Base-by-base conservation (phyloP, 148 eudicot species). In the Linanthus parryae region DNA sequence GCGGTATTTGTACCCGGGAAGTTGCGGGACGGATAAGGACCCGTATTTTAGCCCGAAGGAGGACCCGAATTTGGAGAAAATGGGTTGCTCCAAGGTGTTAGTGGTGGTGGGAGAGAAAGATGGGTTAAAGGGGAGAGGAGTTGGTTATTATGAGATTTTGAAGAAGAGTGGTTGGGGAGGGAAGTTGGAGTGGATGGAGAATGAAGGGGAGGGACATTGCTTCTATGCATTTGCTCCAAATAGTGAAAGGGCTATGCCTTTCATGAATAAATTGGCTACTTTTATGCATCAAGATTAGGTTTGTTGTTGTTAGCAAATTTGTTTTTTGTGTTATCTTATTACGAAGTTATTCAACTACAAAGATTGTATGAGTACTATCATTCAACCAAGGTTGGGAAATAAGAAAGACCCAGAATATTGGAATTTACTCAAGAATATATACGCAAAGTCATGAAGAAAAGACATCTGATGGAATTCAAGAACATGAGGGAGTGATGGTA, bases 121-220 rank as follows among this genome's bases (percentile, higher is more conserved):
- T 51, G 33, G 42, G 38, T 48, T 73, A 61, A 71, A 28, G 30
- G 61, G 24, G 15, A 64, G 72, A 39, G 83, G 73, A 0, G 34
- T 15, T 38, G 27, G 18, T 13, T 78, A 73, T n/a, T 31, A 41
- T 35, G 62, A 53, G 31, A 37, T 19, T 4, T 33, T 78, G 54
- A 56, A 17, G 46, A 64, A 49, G 16, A 67, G 79, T 64, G 74
- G 68, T 27, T 78, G 79, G 79, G 31, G 22, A 17, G 83, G 80
- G 11, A 44, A 16, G 0, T 41, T 67, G 5, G 69, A 74, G 50
- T 50, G 74, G 5, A 60, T 69, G 44, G 79, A 70, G 49, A 63
- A 57, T 17, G 54, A 66, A 60, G 69, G 67, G 1, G 72, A 45
- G 49, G 55, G 24, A 2, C 83, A 78, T 61, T 59, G 61, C 8